These are phyloP conservation scores for Colletotrichum filicis DNA, from an alignment of 2,329 filamentous ascomycete genomes.

Conservation along the genomic window DNA sequence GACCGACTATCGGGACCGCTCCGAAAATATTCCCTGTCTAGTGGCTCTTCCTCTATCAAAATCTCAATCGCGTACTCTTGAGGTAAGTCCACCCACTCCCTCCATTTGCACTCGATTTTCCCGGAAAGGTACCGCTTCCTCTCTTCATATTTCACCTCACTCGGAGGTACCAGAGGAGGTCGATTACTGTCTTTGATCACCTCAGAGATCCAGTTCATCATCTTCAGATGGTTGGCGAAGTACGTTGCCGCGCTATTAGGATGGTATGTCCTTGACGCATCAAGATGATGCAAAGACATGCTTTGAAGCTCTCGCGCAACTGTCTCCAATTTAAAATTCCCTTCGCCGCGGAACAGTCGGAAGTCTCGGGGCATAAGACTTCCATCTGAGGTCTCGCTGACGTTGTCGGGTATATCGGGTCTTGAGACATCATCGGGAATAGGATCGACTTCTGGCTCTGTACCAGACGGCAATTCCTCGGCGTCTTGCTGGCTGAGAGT, in stretches of 20 bases:
- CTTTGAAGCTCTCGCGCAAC: background rate
- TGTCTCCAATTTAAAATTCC: accelerated
- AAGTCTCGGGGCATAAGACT: background rate
- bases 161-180: background rate
- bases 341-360: accelerated
- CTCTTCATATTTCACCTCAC: background rate
- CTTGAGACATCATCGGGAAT: background rate
- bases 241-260: too few relatives aligned
- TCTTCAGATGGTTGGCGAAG: background rate
- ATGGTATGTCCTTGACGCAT: too few relatives aligned
- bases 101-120: too few relatives aligned
- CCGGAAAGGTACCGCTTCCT: background rate
- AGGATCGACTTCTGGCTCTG: background rate
- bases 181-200: background rate
- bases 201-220: background rate
- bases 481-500: background rate
- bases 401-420: accelerated
- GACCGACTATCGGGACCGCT: too few relatives aligned
- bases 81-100: too few relatives aligned
- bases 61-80: background rate
- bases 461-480: background rate
- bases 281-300: too few relatives aligned
- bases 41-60: background rate
- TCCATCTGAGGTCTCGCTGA: background rate
- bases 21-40: too few relatives aligned